Percentiles rank a stretch among this genome's conserved stretches.
Evolutionary conservation across 371 early-diverging fungal species (phyloP).

Genomic region (Mucor circinelloides): DNA sequence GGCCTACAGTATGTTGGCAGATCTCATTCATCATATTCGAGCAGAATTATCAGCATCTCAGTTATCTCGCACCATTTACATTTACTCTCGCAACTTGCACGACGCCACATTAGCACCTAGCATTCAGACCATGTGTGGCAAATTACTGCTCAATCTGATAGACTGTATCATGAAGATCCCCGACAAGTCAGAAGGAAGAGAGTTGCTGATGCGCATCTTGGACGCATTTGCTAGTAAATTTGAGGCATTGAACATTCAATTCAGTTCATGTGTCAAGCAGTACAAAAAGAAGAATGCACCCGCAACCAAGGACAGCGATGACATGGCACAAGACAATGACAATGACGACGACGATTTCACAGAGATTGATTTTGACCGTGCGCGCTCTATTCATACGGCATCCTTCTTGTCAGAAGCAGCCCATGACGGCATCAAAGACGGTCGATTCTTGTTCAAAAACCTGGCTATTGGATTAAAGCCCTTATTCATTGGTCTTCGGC

Average conservation of each 20-base stretch:
- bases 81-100: conserved; percentile 90
- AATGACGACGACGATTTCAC: conserved; percentile 19
- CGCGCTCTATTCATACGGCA: conserved; percentile 77
- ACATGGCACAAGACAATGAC: conserved; percentile 19
- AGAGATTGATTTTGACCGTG: conserved; percentile 76
- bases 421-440: conserved; percentile 76
- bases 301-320: conserved; percentile 25
- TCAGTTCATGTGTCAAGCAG: conserved; percentile 56
- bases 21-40: conserved; percentile 94
- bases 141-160: conserved; percentile 87
- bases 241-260: conserved; percentile 69
- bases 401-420: conserved; percentile 63
- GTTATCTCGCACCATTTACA: conserved; percentile 80
- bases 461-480: conserved; percentile 87
- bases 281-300: conserved; percentile 37
- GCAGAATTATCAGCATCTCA: conserved; percentile 78
- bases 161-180: conserved; percentile 82
- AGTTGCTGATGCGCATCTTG: conserved; percentile 82
- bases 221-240: conserved; percentile 84
- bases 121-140: conserved; percentile 96
- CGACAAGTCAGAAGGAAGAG: conserved; percentile 67
- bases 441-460: conserved; percentile 82
- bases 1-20: conserved; percentile 94
- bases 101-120: conserved; percentile 85
- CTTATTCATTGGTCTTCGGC: conserved; percentile 74